Percentiles rank a stretch among this genome's conserved stretches.
These are phyloP conservation scores for Neurospora pannonica DNA, from an alignment of 495 filamentous ascomycete species.

Conservation along the genomic window DNA sequence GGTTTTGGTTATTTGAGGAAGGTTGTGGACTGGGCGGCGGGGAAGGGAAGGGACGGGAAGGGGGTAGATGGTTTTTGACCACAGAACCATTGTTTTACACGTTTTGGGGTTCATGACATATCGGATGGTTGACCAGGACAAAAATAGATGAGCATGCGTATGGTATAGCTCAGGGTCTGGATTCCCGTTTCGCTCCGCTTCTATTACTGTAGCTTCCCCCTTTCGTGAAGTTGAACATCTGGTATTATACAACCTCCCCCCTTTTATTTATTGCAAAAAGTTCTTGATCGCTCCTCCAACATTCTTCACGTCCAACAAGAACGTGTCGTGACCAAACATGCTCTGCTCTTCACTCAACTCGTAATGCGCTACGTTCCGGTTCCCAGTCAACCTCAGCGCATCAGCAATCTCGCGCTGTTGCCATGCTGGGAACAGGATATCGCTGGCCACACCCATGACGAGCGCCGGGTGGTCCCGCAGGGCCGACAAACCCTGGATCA, in stretches of 20 bases:
- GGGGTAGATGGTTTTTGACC: not conserved
- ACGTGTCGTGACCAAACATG: conserved; percentile 94
- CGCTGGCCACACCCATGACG: conserved; percentile 89
- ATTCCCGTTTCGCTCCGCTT: not conserved
- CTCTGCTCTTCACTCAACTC: conserved; percentile 89
- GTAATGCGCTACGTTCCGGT: conserved; percentile 69
- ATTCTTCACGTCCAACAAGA: conserved; percentile 84
- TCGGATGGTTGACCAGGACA: not conserved
- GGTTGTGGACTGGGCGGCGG: no score
- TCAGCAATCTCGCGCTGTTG: conserved; percentile 93
- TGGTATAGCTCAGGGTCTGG: not conserved
- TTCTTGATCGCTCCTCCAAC: conserved; percentile 73
- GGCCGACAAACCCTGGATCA: conserved; percentile 63
- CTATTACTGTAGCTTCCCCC: not conserved
- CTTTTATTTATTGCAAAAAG: conserved; percentile 51
- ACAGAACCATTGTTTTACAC: not conserved
- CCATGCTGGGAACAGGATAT: conserved; percentile 97
- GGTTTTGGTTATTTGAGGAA: no score
- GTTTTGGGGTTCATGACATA: not conserved
- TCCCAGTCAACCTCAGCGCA: conserved; percentile 67
- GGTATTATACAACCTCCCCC: not conserved
- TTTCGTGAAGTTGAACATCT: not conserved
- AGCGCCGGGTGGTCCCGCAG: conserved; percentile 69
- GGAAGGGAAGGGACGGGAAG: no score
- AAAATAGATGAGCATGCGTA: not conserved